A percentile compares a stretch with the other conserved stretches of the same genome.
These are phyloP conservation scores for Mallotus japonicus DNA, from an alignment of 441 rosid genomes.

Conservation along the genomic window DNA sequence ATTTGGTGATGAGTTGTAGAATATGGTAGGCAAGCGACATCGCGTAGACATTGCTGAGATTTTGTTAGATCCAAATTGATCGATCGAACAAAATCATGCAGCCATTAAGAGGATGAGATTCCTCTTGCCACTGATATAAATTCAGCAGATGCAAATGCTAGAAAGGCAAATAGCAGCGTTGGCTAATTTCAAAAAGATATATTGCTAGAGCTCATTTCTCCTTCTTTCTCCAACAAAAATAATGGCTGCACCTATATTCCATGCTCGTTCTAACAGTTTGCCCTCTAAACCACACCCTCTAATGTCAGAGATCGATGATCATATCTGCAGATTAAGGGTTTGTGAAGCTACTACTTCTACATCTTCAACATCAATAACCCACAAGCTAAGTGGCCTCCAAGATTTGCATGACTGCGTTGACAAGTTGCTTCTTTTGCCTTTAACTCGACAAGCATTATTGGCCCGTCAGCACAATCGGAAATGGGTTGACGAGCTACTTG, in stretches of 20 bases:
- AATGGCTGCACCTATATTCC: slow-evolving; percentile 36
- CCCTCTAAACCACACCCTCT: slow-evolving; percentile 45
- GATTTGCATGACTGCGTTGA: slow-evolving; percentile 46
- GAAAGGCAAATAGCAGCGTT: neutral
- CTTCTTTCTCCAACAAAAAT: slow-evolving; percentile 15
- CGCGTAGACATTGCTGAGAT: slow-evolving; percentile 26
- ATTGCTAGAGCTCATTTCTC: too few species aligned
- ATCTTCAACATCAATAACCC: slow-evolving; percentile 29
- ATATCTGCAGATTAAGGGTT: slow-evolving; percentile 32
- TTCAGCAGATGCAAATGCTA: neutral
- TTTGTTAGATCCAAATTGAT: slow-evolving; percentile 15
- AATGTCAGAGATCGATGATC: slow-evolving; percentile 27
- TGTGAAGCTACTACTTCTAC: slow-evolving; percentile 26
- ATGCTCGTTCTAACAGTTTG: slow-evolving; percentile 41
- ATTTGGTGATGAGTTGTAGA: slow-evolving; percentile 14
- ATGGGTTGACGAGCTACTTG: slow-evolving; percentile 30
- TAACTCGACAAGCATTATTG: slow-evolving; percentile 28
- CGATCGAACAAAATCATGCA: neutral
- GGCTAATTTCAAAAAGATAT: too few species aligned
- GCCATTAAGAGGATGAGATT: slow-evolving; percentile 19
- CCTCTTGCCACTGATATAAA: slow-evolving; percentile 25
- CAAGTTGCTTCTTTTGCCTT: slow-evolving; percentile 33
- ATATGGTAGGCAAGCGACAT: slow-evolving; percentile 26
- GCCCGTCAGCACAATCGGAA: slow-evolving; percentile 22
- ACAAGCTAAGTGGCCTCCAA: slow-evolving; percentile 31